Percentiles rank a stretch among this genome's conserved stretches.
These are phyloP conservation scores for Haberlea rhodopensis DNA, from an alignment of 257 asterid species.

Conservation along the genomic window DNA sequence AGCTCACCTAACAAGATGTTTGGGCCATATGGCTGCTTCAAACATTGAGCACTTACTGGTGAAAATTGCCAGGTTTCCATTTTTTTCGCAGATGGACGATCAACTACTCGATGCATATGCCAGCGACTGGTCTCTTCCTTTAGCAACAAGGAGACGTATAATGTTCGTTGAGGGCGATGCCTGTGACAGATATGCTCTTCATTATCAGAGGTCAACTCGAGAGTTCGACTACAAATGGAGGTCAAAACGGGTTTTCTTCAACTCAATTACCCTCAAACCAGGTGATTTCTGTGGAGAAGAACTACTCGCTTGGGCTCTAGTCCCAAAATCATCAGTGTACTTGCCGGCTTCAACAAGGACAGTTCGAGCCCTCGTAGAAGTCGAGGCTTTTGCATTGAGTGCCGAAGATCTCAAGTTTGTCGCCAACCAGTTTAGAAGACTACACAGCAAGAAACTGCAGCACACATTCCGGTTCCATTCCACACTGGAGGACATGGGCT, in stretches of 20 bases:
- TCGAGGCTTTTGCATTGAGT: constrained; percentile 78
- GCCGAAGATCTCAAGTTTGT: constrained; percentile 92
- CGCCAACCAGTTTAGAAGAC: constrained; percentile 81
- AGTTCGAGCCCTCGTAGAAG: constrained; percentile 76
- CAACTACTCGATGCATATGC: constrained; percentile 91
- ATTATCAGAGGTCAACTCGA: constrained; percentile 67
- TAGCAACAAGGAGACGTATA: constrained; percentile 76
- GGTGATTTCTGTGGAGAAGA: constrained; percentile 57
- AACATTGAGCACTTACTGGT: not conserved
- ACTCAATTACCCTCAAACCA: constrained; percentile 36
- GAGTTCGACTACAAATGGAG: constrained; percentile 57
- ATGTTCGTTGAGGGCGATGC: constrained; percentile 95
- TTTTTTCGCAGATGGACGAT: constrained; percentile 95
- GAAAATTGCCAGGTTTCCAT: constrained; percentile 61
- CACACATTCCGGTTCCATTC: constrained; percentile 89
- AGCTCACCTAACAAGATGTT: not conserved
- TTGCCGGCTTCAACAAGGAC: constrained; percentile 60
- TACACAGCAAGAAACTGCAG: constrained; percentile 89
- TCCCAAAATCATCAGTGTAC: constrained; percentile 41
- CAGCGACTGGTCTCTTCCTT: constrained; percentile 72
- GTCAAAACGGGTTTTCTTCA: constrained; percentile 46
- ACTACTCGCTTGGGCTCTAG: constrained; percentile 46
- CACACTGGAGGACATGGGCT: constrained; percentile 97
- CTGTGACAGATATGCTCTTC: constrained; percentile 86
- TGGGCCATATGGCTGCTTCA: too few species aligned